Conservation (phyloP, 225 moss, liverwort and hornwort genomes). For the Pseudisothecium myosuroides region DNA sequence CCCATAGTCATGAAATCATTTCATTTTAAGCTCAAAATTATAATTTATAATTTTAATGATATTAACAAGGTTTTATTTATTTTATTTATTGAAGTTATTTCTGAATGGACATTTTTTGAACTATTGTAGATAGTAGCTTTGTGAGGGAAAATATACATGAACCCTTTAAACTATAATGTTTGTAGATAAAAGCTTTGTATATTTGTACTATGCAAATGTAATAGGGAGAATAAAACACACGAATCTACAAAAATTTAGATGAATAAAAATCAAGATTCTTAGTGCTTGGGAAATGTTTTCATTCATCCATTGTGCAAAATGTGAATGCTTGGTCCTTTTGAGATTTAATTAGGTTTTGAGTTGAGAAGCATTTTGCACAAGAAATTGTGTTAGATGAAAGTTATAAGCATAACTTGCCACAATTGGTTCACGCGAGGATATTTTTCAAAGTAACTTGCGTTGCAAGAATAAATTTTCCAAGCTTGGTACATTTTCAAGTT, state of each 20-base stretch:
- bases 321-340: too few relatives aligned
- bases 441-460: fast-evolving
- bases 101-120: not conserved
- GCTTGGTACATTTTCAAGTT: too few relatives aligned
- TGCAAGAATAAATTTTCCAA: not conserved
- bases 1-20: fast-evolving
- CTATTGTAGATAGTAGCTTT: not conserved
- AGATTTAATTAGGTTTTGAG: not conserved
- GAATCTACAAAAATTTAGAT: not conserved
- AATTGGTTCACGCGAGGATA: fast-evolving
- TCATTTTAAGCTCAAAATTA: not conserved
- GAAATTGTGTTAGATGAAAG: not conserved
- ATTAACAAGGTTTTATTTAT: not conserved
- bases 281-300: fast-evolving
- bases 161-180: not conserved
- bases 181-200: not conserved
- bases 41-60: not conserved
- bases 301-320: fast-evolving
- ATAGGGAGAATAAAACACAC: not conserved
- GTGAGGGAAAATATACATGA: not conserved
- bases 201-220: not conserved
- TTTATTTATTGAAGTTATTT: not conserved
- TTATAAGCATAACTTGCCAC: not conserved
- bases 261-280: not conserved
- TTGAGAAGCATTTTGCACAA: not conserved